Evolutionary conservation across 2,329 filamentous ascomycete species (phyloP).

Genomic region (Grosmannia huntii): DNA sequence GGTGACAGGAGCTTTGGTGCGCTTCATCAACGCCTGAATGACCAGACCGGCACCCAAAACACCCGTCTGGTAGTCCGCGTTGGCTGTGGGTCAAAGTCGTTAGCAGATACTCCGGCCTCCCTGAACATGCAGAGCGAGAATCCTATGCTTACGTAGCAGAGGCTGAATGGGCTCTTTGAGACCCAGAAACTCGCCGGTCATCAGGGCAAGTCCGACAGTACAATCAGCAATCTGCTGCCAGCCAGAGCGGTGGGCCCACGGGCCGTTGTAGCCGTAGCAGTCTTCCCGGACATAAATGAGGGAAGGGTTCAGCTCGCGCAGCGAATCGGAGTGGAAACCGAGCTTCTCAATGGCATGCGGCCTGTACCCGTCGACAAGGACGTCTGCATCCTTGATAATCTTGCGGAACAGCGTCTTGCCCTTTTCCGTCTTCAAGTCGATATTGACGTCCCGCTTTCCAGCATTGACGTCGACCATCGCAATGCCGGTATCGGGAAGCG

Average conservation of each 20-base stretch:
- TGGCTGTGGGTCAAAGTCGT: not conserved
- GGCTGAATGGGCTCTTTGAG: not conserved
- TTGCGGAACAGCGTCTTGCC: constrained; percentile 24
- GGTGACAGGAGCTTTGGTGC: not conserved
- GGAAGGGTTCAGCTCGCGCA: constrained; percentile 24
- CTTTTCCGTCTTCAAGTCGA: constrained; percentile 29
- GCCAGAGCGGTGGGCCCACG: constrained; percentile 28
- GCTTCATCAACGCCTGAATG: not conserved
- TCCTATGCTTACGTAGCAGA: not conserved
- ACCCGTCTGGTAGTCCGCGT: constrained; percentile 1
- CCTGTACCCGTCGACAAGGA: constrained; percentile 41
- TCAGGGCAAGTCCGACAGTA: not conserved
- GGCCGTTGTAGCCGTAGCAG: constrained; percentile 34
- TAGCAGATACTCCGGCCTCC: not conserved
- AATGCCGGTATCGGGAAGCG: constrained; percentile 26
- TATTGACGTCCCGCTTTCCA: constrained; percentile 28
- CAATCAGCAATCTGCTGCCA: constrained; percentile 36
- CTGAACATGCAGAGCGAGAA: not conserved
- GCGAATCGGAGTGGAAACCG: constrained; percentile 25
- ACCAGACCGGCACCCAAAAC: not conserved
- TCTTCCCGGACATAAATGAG: constrained; percentile 34
- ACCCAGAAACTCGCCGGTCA: not conserved
- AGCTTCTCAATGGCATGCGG: constrained; percentile 26
- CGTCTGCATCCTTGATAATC: constrained; percentile 28
- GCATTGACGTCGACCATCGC: constrained; percentile 27